Evolutionary conservation across 1,284 basidiomycete species (phyloP).

Genomic region (Marasmius oreades): DNA sequence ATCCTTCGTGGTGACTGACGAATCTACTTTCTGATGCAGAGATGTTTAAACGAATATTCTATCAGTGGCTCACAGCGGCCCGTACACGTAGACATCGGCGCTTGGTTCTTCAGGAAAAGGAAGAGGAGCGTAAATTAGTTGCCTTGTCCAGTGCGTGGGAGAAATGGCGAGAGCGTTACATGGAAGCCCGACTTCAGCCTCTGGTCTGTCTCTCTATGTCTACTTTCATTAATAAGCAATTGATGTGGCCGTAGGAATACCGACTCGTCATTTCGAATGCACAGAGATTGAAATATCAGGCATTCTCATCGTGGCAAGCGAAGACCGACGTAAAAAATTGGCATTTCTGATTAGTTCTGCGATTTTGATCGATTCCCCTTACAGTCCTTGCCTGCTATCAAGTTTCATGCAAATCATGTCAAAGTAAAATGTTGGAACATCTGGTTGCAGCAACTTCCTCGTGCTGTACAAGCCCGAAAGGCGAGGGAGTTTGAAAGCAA

Average conservation of each 20-base stretch:
- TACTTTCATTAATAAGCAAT: too few relatives aligned
- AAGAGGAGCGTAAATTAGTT: constrained; percentile 55
- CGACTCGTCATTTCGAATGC: constrained; percentile 55
- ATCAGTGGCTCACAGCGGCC: constrained; percentile 62
- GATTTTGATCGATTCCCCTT: constrained; percentile 13
- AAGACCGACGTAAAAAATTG: constrained; percentile 56
- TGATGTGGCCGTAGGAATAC: constrained; percentile 46
- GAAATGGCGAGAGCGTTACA: constrained; percentile 69
- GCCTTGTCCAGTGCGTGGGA: constrained; percentile 61
- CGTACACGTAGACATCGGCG: constrained; percentile 57
- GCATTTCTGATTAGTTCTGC: neutral
- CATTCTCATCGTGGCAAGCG: constrained; percentile 69
- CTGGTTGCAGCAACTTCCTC: constrained; percentile 70
- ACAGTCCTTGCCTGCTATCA: constrained; percentile 72
- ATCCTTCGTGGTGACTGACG: neutral
- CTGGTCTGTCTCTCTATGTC: constrained; percentile 41
- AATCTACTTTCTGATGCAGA: constrained; percentile 37
- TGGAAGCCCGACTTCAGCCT: constrained; percentile 57
- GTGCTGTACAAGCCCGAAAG: constrained; percentile 56
- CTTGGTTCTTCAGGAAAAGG: constrained; percentile 52
- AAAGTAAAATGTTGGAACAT: constrained; percentile 59
- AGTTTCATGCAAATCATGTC: constrained; percentile 58
- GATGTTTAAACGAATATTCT: constrained; percentile 61
- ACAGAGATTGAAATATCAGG: constrained; percentile 55
- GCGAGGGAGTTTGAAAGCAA: constrained; percentile 61